These are phyloP conservation scores for Sporobolomyces roseus DNA, from an alignment of 768 basidiomycete genomes.

Conservation along the genomic window DNA sequence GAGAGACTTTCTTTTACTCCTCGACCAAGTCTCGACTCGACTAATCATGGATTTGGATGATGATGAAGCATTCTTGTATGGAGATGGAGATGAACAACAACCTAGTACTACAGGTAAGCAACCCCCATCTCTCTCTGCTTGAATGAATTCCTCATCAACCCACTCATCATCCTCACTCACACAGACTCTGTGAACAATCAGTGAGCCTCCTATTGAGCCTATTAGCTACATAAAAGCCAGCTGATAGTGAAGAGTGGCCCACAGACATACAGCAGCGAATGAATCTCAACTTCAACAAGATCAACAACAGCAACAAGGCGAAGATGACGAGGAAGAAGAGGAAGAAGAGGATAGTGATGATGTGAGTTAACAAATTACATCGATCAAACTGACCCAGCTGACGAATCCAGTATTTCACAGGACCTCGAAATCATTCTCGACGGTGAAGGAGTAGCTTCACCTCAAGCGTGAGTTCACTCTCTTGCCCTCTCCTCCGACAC, in stretches of 20 bases:
- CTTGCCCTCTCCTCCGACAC: too few relatives aligned
- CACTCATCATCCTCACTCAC: background rate
- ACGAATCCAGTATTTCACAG: constrained; percentile 49
- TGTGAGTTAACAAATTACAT: constrained; percentile 52
- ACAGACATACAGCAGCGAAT: too few relatives aligned
- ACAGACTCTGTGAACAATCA: background rate
- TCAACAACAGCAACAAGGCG: constrained; percentile 43
- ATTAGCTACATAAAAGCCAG: too few relatives aligned
- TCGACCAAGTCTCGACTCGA: background rate
- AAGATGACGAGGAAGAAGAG: constrained; percentile 54
- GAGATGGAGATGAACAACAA: constrained; percentile 13
- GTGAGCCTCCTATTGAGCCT: too few relatives aligned
- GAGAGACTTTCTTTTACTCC: background rate
- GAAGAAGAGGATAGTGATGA: constrained; percentile 53
- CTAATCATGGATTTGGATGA: constrained; percentile 33
- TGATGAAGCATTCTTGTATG: constrained; percentile 43
- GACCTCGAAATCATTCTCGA: constrained; percentile 92
- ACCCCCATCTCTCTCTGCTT: background rate
- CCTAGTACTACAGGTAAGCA: constrained; percentile 1
- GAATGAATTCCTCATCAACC: background rate
- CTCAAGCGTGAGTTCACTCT: constrained; percentile 66
- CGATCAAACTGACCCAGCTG: too few relatives aligned
- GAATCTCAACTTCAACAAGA: too few relatives aligned
- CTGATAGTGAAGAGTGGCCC: too few relatives aligned
- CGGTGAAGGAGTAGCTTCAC: constrained; percentile 59